These are phyloP conservation scores for Naganishia vishniacii DNA, from an alignment of 768 basidiomycete species.

Conservation along the genomic window DNA sequence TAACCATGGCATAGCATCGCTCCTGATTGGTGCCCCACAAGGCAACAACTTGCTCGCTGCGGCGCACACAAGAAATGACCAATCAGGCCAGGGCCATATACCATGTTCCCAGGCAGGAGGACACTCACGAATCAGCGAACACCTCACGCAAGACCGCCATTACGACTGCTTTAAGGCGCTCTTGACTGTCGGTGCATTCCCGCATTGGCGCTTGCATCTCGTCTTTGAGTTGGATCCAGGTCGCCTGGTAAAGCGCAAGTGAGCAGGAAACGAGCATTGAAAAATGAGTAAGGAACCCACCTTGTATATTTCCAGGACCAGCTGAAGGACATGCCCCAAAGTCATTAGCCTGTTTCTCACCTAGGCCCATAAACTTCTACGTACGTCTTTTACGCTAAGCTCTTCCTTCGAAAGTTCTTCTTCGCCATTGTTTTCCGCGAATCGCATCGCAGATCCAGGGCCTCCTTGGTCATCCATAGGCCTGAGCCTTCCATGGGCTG, in stretches of 20 bases:
- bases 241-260: background rate
- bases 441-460: background rate
- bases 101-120: background rate
- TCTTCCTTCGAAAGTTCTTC: background rate
- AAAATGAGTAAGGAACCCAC: too few species aligned
- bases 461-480: background rate
- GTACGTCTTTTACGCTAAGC: conserved; percentile 1
- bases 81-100: background rate
- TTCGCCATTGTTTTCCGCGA: background rate
- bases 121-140: background rate
- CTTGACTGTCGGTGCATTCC: conserved; percentile 1
- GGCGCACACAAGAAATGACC: background rate
- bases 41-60: background rate
- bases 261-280: too few species aligned
- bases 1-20: background rate
- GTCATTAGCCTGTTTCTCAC: too few species aligned
- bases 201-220: background rate
- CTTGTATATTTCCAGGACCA: background rate
- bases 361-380: too few species aligned
- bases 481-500: too few species aligned
- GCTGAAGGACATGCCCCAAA: background rate
- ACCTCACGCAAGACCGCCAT: background rate
- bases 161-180: conserved; percentile 7
- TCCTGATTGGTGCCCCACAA: background rate
- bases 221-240: background rate